A percentile compares a stretch with the other conserved stretches of the same genome.
phyloP scores from a whole-genome alignment of 306 rosid species.

The Vachellia pachyceras region DNA sequence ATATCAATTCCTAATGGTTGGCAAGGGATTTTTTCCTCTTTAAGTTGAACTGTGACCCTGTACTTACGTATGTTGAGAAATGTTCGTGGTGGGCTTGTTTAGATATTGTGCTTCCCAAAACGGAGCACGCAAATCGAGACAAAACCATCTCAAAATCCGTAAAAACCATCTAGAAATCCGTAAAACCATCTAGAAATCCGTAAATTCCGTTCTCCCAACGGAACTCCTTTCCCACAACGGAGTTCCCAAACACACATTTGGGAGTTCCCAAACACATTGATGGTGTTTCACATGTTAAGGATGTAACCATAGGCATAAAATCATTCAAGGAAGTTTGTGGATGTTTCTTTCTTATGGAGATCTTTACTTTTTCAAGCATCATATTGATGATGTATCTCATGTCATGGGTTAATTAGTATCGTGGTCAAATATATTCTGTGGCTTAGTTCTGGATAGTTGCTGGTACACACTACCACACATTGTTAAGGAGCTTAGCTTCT shows the following conservation, averaged over 20 bases:
- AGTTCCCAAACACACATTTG: too few relatives aligned
- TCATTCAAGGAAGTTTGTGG: background rate
- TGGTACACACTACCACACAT: background rate
- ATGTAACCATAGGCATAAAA: background rate
- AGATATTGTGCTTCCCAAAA: too few relatives aligned
- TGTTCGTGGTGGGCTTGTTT: background rate
- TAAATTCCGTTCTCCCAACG: too few relatives aligned
- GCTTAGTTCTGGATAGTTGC: too few relatives aligned
- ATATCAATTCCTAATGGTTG: background rate
- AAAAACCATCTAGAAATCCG: too few relatives aligned
- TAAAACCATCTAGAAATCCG: too few relatives aligned
- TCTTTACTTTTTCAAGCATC: background rate
- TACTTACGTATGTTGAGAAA: conserved; percentile 37
- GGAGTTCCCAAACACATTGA: too few relatives aligned
- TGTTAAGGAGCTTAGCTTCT: background rate
- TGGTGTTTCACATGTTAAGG: background rate
- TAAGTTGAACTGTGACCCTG: background rate
- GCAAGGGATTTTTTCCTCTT: background rate
- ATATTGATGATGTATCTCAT: background rate
- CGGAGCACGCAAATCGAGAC: too few relatives aligned
- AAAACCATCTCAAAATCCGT: too few relatives aligned
- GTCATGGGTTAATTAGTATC: background rate
- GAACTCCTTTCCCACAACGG: too few relatives aligned
- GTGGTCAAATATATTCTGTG: background rate
- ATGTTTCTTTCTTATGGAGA: background rate